These are phyloP conservation scores for Plasmodium falciparum DNA, from an alignment of 169 alveolate genomes.

Conservation along the genomic window DNA sequence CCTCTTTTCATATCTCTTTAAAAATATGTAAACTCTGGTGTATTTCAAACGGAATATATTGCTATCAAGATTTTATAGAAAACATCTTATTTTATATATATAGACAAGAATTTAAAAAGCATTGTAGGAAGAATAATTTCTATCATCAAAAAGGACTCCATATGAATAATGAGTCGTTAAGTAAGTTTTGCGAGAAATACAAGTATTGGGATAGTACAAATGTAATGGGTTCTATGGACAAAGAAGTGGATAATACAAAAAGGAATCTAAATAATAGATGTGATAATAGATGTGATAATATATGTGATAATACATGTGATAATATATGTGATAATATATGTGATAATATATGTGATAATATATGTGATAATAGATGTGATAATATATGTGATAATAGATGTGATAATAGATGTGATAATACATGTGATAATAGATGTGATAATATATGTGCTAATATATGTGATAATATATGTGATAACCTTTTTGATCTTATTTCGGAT, in stretches of 20 bases:
- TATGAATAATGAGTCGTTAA: not conserved
- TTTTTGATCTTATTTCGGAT: not conserved
- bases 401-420: not conserved
- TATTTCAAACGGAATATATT: slow-evolving; percentile 8
- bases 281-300: not conserved
- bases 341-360: not conserved
- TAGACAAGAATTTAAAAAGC: slow-evolving; percentile 25
- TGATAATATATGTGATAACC: not conserved
- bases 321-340: too few species aligned
- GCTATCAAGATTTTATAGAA: slow-evolving; percentile 31
- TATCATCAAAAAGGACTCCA: not conserved
- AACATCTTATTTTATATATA: slow-evolving; percentile 29
- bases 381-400: not conserved
- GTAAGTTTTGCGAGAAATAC: not conserved
- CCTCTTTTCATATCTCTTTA: slow-evolving; percentile 23
- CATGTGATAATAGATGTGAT: not conserved
- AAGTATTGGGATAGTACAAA: too few species aligned
- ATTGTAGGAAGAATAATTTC: not conserved
- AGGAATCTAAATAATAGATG: not conserved
- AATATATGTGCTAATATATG: not conserved
- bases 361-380: not conserved
- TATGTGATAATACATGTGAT: too few species aligned
- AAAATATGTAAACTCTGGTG: slow-evolving; percentile 58
- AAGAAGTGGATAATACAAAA: not conserved
- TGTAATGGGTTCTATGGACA: not conserved